These are phyloP conservation scores for Suillus occidentalis DNA, from an alignment of 768 basidiomycete genomes.

Conservation along the genomic window DNA sequence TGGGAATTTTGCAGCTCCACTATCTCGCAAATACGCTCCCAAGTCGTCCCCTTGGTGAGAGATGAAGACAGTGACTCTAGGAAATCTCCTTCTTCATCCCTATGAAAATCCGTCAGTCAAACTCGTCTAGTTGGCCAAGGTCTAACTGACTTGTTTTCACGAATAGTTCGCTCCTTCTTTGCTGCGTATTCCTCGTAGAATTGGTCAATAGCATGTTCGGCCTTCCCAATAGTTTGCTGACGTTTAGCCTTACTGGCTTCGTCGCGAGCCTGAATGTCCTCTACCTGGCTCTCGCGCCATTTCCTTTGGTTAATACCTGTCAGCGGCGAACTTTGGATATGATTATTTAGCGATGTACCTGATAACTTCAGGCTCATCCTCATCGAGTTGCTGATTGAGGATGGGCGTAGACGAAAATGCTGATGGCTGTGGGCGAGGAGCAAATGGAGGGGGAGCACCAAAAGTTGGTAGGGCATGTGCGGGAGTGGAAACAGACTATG, in stretches of 20 bases:
- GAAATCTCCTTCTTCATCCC: slow-evolving; percentile 86
- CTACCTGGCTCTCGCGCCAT: slow-evolving; percentile 87
- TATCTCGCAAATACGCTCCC: slow-evolving; percentile 88
- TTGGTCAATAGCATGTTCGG: slow-evolving; percentile 84
- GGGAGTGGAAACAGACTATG: slow-evolving; percentile 35
- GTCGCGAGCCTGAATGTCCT: slow-evolving; percentile 82
- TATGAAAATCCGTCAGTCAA: slow-evolving; percentile 33
- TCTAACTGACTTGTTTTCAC: slow-evolving; percentile 82
- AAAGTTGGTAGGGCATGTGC: slow-evolving; percentile 39
- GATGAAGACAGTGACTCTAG: slow-evolving; percentile 68
- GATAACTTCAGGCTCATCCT: slow-evolving; percentile 87
- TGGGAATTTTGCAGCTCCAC: slow-evolving; percentile 94
- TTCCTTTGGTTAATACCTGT: slow-evolving; percentile 44
- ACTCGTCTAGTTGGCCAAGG: neutral
- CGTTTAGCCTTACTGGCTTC: slow-evolving; percentile 73
- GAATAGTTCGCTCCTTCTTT: slow-evolving; percentile 88
- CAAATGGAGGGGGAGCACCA: slow-evolving; percentile 56
- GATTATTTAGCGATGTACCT: slow-evolving; percentile 45
- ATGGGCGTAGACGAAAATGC: slow-evolving; percentile 73
- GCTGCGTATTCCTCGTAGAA: slow-evolving; percentile 87
- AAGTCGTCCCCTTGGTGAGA: slow-evolving; percentile 88
- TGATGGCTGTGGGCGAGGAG: slow-evolving; percentile 76
- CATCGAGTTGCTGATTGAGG: slow-evolving; percentile 61
- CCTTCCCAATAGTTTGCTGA: slow-evolving; percentile 80
- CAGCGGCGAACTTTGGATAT: neutral